Conservation (phyloP, 768 basidiomycete genomes). For the Podaxis pistillaris region DNA sequence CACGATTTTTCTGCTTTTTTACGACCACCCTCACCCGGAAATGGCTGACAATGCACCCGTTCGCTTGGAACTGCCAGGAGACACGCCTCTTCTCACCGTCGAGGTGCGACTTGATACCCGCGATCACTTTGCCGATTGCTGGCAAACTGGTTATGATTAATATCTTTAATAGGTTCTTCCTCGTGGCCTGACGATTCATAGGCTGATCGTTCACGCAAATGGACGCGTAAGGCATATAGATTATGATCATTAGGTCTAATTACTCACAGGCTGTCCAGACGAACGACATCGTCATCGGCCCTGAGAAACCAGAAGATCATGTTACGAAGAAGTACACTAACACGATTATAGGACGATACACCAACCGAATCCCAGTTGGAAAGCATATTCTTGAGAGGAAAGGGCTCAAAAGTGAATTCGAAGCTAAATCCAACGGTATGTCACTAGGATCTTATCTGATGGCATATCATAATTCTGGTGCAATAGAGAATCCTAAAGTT, state of each 20-base stretch:
- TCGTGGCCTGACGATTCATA: constrained; percentile 66
- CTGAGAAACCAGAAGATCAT: constrained; percentile 61
- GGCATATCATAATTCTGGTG: background rate
- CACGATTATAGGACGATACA: constrained; percentile 69
- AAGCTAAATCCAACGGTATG: constrained; percentile 40
- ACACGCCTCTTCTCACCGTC: constrained; percentile 44
- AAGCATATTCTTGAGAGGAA: constrained; percentile 51
- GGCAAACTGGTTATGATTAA: background rate
- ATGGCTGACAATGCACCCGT: constrained; percentile 54
- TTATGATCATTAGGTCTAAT: constrained; percentile 4
- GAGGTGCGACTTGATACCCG: constrained; percentile 42
- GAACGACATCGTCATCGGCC: constrained; percentile 76
- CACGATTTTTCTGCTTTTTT: constrained; percentile 6
- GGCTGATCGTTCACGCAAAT: constrained; percentile 61
- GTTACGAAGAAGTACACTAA: constrained; percentile 66
- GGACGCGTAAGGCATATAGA: constrained; percentile 46
- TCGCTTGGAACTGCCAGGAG: constrained; percentile 45
- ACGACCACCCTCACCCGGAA: constrained; percentile 7
- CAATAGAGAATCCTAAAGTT: constrained; percentile 47
- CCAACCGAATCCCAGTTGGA: constrained; percentile 70
- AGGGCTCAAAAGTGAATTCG: constrained; percentile 47
- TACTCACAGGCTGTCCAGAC: constrained; percentile 39
- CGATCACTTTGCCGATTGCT: background rate
- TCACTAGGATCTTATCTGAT: background rate
- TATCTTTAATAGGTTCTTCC: constrained; percentile 53